Evolutionary conservation across 441 rosid genomes (phyloP), one percentile per base, ranked within the genome.

Genomic region (Syzygium malaccense): DNA sequence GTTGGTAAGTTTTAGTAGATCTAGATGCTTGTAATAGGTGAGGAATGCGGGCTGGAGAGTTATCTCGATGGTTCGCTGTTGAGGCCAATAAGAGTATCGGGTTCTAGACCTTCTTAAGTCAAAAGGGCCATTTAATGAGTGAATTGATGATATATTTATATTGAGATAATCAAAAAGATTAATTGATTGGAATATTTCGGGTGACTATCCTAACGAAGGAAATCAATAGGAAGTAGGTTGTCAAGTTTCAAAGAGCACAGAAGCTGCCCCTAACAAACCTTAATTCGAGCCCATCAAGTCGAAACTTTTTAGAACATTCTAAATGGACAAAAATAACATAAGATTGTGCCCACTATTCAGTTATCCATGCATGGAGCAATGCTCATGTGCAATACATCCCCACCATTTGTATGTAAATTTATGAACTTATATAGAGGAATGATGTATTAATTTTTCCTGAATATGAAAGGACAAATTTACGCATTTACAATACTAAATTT

Each of bases 131-230:
- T 4, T 58, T 1, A 25, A 58, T 58, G 30, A 58, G 18, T 28
- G 9, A 28, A 30, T 62, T n/a, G n/a, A 28, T 14, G 68, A 4
- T 7, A 14, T 7, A n/a, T 62, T 60, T 60, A 62, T 62, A 3
- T 0, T 6, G 10, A 14, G 19, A 62, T 62, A 7, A n/a, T n/a
- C 10, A 14, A 7, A 62, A 32, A 5, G 15, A 19, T 14, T 64
- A 10, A 37, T 30, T 64, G 71, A 1, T 3, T 0, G 2, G 0
- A 32, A n/a, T 64, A 0, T 15, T 0, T 15, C 19, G 1, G 4
- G 37, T 64, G 18, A 15, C 32, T n/a, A 30, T 64, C 18, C 15
- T 64, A 3, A 0, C 20, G 1, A 30, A n/a, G 8, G 1, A 64
- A 64, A 64, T 62, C 17, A 10, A 7, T n/a, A 37, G 33, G 71